Base-by-base conservation (phyloP, 352 stramenopile genomes). In the Poterioochromonas sp. region DNA sequence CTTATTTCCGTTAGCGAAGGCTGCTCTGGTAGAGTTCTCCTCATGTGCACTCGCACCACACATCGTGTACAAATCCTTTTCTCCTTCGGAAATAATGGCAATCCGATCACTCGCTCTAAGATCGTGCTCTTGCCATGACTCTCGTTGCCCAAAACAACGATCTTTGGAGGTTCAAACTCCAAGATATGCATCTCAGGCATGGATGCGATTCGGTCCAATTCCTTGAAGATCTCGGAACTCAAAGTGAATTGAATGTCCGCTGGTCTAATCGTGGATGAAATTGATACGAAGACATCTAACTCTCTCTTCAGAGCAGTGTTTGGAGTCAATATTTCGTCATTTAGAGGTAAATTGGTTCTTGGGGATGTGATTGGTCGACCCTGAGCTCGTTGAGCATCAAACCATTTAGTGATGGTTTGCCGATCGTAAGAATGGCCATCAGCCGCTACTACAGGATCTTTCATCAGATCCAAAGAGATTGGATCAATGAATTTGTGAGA, bases 401-500 rank as follows among this genome's bases (percentile, higher is more conserved):
- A 68, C 58, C 58, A 68, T 40, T 32, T 40, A 5, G 26, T 39
- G 29, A 68, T 68, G 11, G 58, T 68, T 68, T 68, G 5, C 26
- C 26, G 5, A 40, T 15, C 15, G 58, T 68, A 68, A 20, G 26
- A 35, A 37, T 39, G 26, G 15, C 58, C 58, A 68, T 68, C 58
- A 5, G 15, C 58, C 12, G 58, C 58, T 32, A 40, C 26, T 15
- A 68, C 58, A 40, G 58, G 58, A 39, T 68, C 58, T 35, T 8
- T 68, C 15, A 68, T 35, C 15, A 68, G 5, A 39, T 68, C 58
- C 12, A n/a, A 26, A 68, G 15, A 35, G 15, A 68, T 68, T n/a
- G 58, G 58, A 68, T 68, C 58, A 68, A 68, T 68, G 11, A 35
- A 68, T 18, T 32, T 40, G 58, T 68, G 58, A 53, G n/a, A n/a